Conservation (phyloP, 352 stramenopile species). For the Phytophthora citricola region DNA sequence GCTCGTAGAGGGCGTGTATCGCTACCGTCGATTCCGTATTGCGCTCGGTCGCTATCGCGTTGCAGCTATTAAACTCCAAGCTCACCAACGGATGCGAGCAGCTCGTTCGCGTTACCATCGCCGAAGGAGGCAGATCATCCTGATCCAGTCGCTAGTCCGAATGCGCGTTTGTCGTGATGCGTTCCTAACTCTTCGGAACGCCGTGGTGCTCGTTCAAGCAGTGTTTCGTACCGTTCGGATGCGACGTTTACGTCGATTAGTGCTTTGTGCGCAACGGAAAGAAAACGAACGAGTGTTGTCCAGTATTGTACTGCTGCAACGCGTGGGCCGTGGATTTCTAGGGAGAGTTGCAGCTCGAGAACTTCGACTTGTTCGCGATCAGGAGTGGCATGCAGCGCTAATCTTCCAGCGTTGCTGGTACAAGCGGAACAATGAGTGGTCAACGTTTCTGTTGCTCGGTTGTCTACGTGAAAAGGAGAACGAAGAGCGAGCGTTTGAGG, state of each 20-base stretch:
- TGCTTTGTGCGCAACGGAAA: slow-evolving; percentile 62
- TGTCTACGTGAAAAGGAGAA: slow-evolving; percentile 75
- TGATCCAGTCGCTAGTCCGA: slow-evolving; percentile 61
- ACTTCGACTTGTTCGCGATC: slow-evolving; percentile 36
- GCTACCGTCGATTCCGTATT: slow-evolving; percentile 56
- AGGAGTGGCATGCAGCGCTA: slow-evolving; percentile 68
- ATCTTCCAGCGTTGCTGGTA: slow-evolving; percentile 85
- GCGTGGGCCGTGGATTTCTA: slow-evolving; percentile 63
- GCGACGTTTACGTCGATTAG: slow-evolving; percentile 58
- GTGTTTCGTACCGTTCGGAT: slow-evolving; percentile 60
- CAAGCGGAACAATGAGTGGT: slow-evolving; percentile 83
- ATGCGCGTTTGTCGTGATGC: slow-evolving; percentile 51
- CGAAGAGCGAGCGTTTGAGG: slow-evolving; percentile 64
- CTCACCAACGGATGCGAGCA: slow-evolving; percentile 58
- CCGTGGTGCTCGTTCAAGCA: slow-evolving; percentile 61
- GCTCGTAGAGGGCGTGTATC: slow-evolving; percentile 63
- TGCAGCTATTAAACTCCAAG: slow-evolving; percentile 69
- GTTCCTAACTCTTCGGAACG: slow-evolving; percentile 53
- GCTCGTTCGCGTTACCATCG: slow-evolving; percentile 39
- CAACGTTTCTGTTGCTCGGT: slow-evolving; percentile 81
- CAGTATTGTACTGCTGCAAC: slow-evolving; percentile 54
- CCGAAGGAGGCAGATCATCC: slow-evolving; percentile 50
- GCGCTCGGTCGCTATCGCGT: slow-evolving; percentile 60
- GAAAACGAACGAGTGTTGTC: slow-evolving; percentile 52
- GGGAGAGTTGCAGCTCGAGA: slow-evolving; percentile 39